Evolutionary conservation across 2,329 filamentous ascomycete species (phyloP).

Genomic region (Beauveria sp.): DNA sequence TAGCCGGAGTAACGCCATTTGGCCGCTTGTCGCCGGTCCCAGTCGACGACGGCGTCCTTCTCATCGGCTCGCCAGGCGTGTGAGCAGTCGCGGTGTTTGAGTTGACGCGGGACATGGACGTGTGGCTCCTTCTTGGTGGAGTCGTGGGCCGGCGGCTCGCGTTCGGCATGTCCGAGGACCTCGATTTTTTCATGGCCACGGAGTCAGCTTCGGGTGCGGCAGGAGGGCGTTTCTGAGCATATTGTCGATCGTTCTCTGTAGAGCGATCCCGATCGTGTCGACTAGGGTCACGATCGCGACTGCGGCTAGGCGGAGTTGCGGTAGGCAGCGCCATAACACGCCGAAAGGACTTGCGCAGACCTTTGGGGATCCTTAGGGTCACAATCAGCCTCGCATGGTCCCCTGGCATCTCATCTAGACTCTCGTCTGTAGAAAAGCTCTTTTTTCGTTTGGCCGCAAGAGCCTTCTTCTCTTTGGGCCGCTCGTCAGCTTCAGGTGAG

Average conservation of each 20-base stretch:
- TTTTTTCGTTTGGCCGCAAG: conserved; percentile 20
- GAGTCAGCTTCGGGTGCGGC: conserved; percentile 30
- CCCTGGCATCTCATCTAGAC: conserved; percentile 25
- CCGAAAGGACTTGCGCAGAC: conserved; percentile 35
- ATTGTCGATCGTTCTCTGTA: background rate
- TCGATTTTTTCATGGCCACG: conserved; percentile 34
- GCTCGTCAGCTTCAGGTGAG: conserved; percentile 7
- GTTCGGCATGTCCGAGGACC: conserved; percentile 32
- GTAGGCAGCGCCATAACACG: conserved; percentile 36
- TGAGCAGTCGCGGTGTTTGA: conserved; percentile 46
- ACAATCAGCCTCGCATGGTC: conserved; percentile 31
- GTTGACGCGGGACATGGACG: conserved; percentile 45
- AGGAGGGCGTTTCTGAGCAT: conserved; percentile 43
- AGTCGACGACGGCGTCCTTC: conserved; percentile 16
- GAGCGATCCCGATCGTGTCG: background rate
- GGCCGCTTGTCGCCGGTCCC: conserved; percentile 18
- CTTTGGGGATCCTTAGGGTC: conserved; percentile 42
- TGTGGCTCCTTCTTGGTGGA: conserved; percentile 44
- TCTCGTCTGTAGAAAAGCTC: conserved; percentile 18
- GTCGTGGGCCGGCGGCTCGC: conserved; percentile 34
- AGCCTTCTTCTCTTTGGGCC: conserved; percentile 12
- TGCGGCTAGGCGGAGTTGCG: conserved; percentile 13
- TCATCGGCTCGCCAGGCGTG: conserved; percentile 41
- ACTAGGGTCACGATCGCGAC: conserved; percentile 19
- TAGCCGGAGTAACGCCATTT: conserved; percentile 24